These are phyloP conservation scores for Saturnispora mendoncae DNA, from an alignment of 805 yeast genomes.

Conservation along the genomic window DNA sequence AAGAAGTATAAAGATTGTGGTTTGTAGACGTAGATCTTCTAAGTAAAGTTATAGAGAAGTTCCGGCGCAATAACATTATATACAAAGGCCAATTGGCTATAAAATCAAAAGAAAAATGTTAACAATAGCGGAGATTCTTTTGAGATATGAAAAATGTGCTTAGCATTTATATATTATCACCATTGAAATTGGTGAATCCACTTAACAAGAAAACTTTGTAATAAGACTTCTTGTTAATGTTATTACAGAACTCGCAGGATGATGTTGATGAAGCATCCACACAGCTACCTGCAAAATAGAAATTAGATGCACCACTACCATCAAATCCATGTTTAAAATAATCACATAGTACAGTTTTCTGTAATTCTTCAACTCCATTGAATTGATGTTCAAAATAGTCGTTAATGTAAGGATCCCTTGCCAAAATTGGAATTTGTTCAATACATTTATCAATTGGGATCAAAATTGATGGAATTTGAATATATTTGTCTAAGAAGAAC, in stretches of 20 bases:
- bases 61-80: no score
- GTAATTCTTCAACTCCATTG: conserved; percentile 45
- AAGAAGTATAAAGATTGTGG: conserved; percentile 13
- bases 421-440: conserved; percentile 44
- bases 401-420: conserved; percentile 38
- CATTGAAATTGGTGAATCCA: conserved; percentile 72
- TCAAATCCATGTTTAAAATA: conserved; percentile 56
- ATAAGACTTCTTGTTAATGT: conserved; percentile 58
- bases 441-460: conserved; percentile 62
- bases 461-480: conserved; percentile 69
- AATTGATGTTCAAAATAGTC: conserved; percentile 52
- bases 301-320: conserved; percentile 79
- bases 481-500: conserved; percentile 69
- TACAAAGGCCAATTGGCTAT: background rate
- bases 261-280: conserved; percentile 75
- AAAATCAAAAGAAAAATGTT: background rate
- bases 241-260: conserved; percentile 78
- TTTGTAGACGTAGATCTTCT: background rate
- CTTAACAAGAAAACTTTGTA: conserved; percentile 50
- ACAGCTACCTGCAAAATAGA: conserved; percentile 77
- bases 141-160: no score
- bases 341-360: conserved; percentile 39
- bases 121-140: no score
- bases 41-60: no score
- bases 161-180: conserved; percentile 54